Evolutionary conservation across 2,329 filamentous ascomycete species (phyloP), one percentile per base, ranked within the genome.

Genomic region (Aschersonia sp.): DNA sequence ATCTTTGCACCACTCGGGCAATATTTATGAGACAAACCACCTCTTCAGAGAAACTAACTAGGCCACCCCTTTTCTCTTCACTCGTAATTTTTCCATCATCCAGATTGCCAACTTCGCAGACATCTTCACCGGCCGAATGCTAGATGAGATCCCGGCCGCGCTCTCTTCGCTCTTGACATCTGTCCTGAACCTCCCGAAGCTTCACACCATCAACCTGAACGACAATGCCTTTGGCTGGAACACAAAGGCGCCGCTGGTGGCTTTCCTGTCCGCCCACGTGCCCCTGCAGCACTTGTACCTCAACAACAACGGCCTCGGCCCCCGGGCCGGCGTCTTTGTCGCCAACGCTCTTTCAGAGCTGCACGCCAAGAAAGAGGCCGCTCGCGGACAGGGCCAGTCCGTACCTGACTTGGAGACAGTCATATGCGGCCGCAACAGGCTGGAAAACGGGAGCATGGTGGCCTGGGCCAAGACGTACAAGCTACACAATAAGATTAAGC

Each of bases 201-300:
- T 98, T 43, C 84, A 85, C 64, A 96, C 89, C 32, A 78, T 98
- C 67, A 94, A 97, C 67, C 77, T 98, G 41, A 95, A 90, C 68
- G 92, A 98, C 68, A 98, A 98, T 67, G 92, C 92, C 43, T 98
- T 98, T 60, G 92, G 92, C 49, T 79, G 96, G 52, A 96, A 95
- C 68, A 95, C 87, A 12, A 85, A 94, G 64, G 88, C 87, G 37
- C 92, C 90, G 8, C 79, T 98, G 45, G 86, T 95, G 56, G 85
- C 86, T 51, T 98, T 98, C 70, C 79, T 98, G 52, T 82, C 85
- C 48, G 76, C 82, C 50, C 90, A 97, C 68, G 79, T 85, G 4
- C 90, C 92, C 3, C 81, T 98, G 42, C 88, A 89, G 66, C 89
- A 96, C 66, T 79, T 98, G 31, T 87, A 94, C 67, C 80, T 98